Evolutionary conservation across 176 grass and related monocot species (phyloP), one percentile per base, ranked within the genome.

Genomic region (Raddia distichophylla): DNA sequence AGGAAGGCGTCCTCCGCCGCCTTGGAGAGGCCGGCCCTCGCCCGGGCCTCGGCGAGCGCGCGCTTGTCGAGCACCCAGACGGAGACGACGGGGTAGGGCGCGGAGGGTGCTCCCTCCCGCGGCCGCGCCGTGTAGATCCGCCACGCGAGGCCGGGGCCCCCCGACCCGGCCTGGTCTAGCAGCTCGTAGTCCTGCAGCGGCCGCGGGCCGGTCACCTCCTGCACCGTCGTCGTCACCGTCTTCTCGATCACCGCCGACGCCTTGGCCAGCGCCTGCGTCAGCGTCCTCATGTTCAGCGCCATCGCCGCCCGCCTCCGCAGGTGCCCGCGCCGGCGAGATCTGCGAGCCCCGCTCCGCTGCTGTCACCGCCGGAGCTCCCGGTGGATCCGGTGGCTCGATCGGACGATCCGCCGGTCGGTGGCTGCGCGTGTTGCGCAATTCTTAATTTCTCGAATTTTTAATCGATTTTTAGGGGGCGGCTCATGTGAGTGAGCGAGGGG

Each of bases 41-140:
- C 42, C 37, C 97, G 84, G 8, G 85, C 62, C 87, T 99, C 97
- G 34, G 93, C 50, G 80, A 96, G 85, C 42, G 85, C 97, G 64
- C 93, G 93, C 85, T 99, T 99, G 83, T 99, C 97, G 67, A 99
- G 91, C 56, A 99, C 76, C 97, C 97, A 99, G 69, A 99, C 91
- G 77, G 93, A 93, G 69, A 99, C 89, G 80, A 99, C 87, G 3
- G 97, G 93, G 83, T 99, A 99, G 35, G 85, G 97, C 18, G 93
- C 76, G 32, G 93, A 96, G 0, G 93, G 93, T 11, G 97, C 91
- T 51, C 91, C 90, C 15, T 94, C 76, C 65, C 97, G 87, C 0
- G 97, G 91, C 7, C 91, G 60, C 62, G 89, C 93, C 16, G 87
- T 60, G 93, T 92, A 99, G 85, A 99, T 88, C 82, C 90, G 86